Percentiles rank a stretch among this genome's conserved stretches.
phyloP scores from a whole-genome alignment of 257 asterid genomes.

The Haberlea rhodopensis region DNA sequence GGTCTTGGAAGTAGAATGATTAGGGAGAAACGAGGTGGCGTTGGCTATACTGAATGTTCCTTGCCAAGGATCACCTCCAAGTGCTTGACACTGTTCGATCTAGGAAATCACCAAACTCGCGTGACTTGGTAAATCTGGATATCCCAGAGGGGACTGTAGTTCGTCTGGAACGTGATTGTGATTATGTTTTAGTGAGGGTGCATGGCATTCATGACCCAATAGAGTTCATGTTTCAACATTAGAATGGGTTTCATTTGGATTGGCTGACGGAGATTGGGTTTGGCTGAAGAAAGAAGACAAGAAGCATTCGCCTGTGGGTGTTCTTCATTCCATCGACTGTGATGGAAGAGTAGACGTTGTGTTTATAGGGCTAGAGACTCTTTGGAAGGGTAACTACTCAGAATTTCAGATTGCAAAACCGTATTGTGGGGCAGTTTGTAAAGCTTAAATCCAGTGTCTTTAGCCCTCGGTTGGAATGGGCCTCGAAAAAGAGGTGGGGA shows the following conservation, averaged over 20 bases:
- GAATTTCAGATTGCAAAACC: slow-evolving; percentile 86
- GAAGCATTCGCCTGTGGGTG: slow-evolving; percentile 68
- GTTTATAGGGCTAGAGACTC: slow-evolving; percentile 66
- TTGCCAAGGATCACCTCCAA: slow-evolving; percentile 75
- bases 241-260: slow-evolving; percentile 74
- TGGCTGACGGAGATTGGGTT: slow-evolving; percentile 88
- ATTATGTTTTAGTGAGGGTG: slow-evolving; percentile 68
- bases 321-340: slow-evolving; percentile 59
- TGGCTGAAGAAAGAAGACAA: slow-evolving; percentile 54
- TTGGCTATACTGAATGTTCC: slow-evolving; percentile 66
- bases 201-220: slow-evolving; percentile 73
- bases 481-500: slow-evolving; percentile 60
- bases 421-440: slow-evolving; percentile 66
- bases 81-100: slow-evolving; percentile 76
- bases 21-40: slow-evolving; percentile 45
- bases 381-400: slow-evolving; percentile 64
- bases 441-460: slow-evolving; percentile 48
- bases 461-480: slow-evolving; percentile 84
- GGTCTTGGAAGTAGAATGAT: slow-evolving; percentile 41
- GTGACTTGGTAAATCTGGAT: slow-evolving; percentile 66
- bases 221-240: slow-evolving; percentile 53
- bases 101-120: slow-evolving; percentile 61
- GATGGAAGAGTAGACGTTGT: slow-evolving; percentile 68
- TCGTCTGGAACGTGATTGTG: slow-evolving; percentile 66
- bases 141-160: slow-evolving; percentile 69